Percentiles rank a stretch among this genome's conserved stretches.
These are phyloP conservation scores for Salix purpurea DNA, from an alignment of 345 rosid genomes.

Conservation along the genomic window DNA sequence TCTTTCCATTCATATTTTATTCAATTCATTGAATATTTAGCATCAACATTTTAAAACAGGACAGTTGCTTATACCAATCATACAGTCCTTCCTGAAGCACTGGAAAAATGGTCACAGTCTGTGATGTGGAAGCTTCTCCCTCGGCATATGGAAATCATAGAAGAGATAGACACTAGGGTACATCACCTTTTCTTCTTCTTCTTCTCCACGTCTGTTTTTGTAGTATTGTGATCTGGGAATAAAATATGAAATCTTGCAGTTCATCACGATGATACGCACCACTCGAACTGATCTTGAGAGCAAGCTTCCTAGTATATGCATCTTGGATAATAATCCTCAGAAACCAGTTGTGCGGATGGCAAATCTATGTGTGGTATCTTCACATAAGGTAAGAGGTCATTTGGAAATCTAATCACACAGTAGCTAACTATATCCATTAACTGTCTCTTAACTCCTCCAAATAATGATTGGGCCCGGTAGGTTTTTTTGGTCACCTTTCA, in stretches of 20 bases:
- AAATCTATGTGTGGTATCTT: constrained; percentile 83
- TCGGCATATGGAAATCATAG: constrained; percentile 98
- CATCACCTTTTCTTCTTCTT: background rate
- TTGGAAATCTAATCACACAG: background rate
- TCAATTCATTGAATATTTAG: constrained; percentile 7
- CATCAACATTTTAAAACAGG: constrained; percentile 42
- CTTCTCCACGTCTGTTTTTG: constrained; percentile 4
- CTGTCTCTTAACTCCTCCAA: background rate
- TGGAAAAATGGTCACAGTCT: constrained; percentile 94
- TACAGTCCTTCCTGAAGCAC: constrained; percentile 98
- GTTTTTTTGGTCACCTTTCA: background rate
- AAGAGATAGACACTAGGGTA: constrained; percentile 91
- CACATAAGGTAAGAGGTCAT: constrained; percentile 63
- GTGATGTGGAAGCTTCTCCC: constrained; percentile 98
- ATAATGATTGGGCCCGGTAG: background rate
- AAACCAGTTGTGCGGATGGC: constrained; percentile 98
- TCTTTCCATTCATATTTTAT: constrained; percentile 4
- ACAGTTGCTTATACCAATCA: constrained; percentile 94
- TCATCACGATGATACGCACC: constrained; percentile 49
- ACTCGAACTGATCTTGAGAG: constrained; percentile 65
- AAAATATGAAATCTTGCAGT: constrained; percentile 44
- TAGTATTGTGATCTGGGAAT: constrained; percentile 6
- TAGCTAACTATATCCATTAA: background rate
- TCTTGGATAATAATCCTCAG: constrained; percentile 78
- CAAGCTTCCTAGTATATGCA: constrained; percentile 68